These are phyloP conservation scores for Trifolium subterraneum DNA, from an alignment of 306 rosid species.

Conservation along the genomic window DNA sequence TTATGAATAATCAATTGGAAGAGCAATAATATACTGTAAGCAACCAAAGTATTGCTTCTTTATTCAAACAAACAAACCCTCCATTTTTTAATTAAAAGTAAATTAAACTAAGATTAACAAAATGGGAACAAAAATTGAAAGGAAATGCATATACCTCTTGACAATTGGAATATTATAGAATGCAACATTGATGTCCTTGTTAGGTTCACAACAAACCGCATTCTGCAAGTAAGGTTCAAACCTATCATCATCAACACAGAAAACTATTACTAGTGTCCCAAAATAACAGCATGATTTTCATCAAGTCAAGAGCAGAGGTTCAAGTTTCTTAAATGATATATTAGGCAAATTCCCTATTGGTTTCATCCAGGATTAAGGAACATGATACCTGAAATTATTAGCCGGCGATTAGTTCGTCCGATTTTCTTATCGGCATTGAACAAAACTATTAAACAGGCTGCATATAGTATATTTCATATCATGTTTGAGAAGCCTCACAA, in stretches of 20 bases:
- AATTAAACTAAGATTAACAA: background rate
- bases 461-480: constrained; percentile 55
- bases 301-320: no score
- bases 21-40: no score
- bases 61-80: no score
- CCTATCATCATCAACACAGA: constrained; percentile 43
- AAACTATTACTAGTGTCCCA: background rate
- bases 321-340: no score
- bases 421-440: constrained; percentile 23
- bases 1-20: no score
- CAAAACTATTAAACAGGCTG: constrained; percentile 9
- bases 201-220: constrained; percentile 90
- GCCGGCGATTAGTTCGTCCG: constrained; percentile 22
- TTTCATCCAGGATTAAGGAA: constrained; percentile 92
- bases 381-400: constrained; percentile 80
- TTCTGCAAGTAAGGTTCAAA: constrained; percentile 84
- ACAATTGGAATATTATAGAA: constrained; percentile 73
- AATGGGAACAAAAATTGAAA: background rate
- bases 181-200: constrained; percentile 86
- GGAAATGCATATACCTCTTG: constrained; percentile 52
- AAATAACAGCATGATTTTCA: background rate
- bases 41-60: no score
- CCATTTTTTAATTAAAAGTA: background rate
- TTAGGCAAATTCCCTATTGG: constrained; percentile 85
- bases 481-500: constrained; percentile 93